A percentile compares a stretch with the other conserved stretches of the same genome.
Conservation (phyloP, 306 rosid genomes). For the Gastrolobium bilobum region DNA sequence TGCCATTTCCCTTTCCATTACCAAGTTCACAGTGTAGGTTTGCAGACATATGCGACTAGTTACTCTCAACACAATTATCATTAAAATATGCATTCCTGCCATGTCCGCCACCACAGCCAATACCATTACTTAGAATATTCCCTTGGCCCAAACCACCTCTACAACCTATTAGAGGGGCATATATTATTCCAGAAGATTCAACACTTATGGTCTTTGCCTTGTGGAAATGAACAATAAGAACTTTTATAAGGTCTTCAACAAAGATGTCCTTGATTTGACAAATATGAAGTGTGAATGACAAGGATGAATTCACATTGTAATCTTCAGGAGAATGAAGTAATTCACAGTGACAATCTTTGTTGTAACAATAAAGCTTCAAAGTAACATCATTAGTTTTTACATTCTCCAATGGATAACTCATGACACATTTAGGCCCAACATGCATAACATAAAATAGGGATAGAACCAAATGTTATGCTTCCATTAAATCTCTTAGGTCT, state of each 20-base stretch:
- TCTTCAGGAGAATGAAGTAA: constrained; percentile 95
- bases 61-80: constrained; percentile 69
- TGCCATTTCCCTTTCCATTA: constrained; percentile 91
- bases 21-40: constrained; percentile 97
- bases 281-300: constrained; percentile 96
- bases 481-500: constrained; percentile 93
- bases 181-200: constrained; percentile 80
- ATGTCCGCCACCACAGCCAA: constrained; percentile 98
- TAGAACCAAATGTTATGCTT: constrained; percentile 95
- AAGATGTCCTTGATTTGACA: constrained; percentile 93
- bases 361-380: constrained; percentile 84
- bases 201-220: constrained; percentile 90
- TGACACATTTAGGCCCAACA: constrained; percentile 95
- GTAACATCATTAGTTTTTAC: constrained; percentile 78
- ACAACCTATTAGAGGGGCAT: constrained; percentile 98
- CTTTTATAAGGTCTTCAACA: constrained; percentile 91
- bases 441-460: constrained; percentile 92
- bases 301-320: constrained; percentile 95
- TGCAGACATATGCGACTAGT: constrained; percentile 79
- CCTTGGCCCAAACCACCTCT: constrained; percentile 91
- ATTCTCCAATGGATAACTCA: constrained; percentile 95
- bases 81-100: constrained; percentile 80
- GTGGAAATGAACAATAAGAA: constrained; percentile 96
- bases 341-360: constrained; percentile 78
- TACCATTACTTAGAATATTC: constrained; percentile 61